Evolutionary conservation across 495 filamentous ascomycete genomes (phyloP), one percentile per base, ranked within the genome.

Genomic region (Cetradonia linearis): DNA sequence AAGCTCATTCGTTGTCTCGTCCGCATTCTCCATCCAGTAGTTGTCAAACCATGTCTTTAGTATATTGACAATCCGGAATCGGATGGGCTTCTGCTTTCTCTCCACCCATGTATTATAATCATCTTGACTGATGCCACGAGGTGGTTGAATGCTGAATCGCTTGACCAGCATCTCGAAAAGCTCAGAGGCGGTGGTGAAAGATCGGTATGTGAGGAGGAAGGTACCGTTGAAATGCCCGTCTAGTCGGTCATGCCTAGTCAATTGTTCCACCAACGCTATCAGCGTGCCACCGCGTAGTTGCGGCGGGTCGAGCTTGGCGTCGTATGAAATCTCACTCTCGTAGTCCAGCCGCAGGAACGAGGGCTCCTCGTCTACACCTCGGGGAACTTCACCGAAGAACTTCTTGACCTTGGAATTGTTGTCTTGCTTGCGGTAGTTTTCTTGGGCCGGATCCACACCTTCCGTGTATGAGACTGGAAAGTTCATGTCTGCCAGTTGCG

Each of bases 141-240:
- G 91, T 18, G 93, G 94, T 67, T 96, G 92, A 48, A 93, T 87
- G 63, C 83, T 89, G 73, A 96, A 98, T 49, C 93, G 81, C 67
- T 87, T 86, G 13, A 94, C 89, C 2, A 98, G 78, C 75, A 94
- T 79, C 70, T 96, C 90, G 67, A 97, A 97, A 11, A 98, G 77
- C 71, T 97, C 93, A 2, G 83, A 72, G 9, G 92, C 93, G 14
- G 83, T 83, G 0, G 94, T 97, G 67, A 98, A 98, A 2, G 93
- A 98, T 57, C 87, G 82, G 69, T 97, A 98, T 5, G 94, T 98
- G 38, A 97, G 81, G 18, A 98, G 83, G 81, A 98, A 98, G 8
- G 93, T 98, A 67, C 89, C 91, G 76, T 96, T 97, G 71, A 97
- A 97, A 60, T 78, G 87, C n/a, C 89, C 85, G 70, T 98, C 94